phyloP scores from a whole-genome alignment of 352 stramenopile species.

The Pythium aquatile region DNA sequence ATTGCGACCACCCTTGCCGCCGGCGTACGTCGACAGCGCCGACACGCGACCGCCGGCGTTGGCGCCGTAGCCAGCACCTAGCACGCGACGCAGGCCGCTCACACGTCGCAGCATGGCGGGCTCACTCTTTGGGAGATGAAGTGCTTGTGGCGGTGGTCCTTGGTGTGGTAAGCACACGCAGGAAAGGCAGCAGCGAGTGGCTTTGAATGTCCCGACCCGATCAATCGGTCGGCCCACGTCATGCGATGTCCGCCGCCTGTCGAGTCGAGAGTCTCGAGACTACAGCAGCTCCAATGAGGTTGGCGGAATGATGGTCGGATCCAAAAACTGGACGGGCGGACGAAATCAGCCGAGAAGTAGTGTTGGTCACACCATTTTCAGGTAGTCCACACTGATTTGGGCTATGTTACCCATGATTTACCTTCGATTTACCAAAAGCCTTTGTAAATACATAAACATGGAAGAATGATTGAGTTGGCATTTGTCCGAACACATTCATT shows the following conservation, averaged over 20 bases:
- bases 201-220: background rate
- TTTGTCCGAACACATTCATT: background rate
- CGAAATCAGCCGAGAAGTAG: background rate
- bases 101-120: conserved; percentile 33
- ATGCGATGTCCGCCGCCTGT: background rate
- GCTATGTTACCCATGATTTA: background rate
- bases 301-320: conserved; percentile 24
- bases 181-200: background rate
- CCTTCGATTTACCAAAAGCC: background rate
- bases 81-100: conserved; percentile 34
- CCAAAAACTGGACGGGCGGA: conserved; percentile 4
- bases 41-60: conserved; percentile 15
- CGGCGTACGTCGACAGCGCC: conserved; percentile 4
- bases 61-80: conserved; percentile 19
- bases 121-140: background rate
- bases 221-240: background rate
- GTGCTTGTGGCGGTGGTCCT: background rate
- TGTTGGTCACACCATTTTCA: background rate
- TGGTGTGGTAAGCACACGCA: background rate
- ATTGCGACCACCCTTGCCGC: background rate
- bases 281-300: background rate
- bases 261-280: background rate
- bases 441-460: background rate
- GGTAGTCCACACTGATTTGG: background rate
- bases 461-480: background rate